Conservation (phyloP, 257 asterid genomes). For the Solanum verrucosum region DNA sequence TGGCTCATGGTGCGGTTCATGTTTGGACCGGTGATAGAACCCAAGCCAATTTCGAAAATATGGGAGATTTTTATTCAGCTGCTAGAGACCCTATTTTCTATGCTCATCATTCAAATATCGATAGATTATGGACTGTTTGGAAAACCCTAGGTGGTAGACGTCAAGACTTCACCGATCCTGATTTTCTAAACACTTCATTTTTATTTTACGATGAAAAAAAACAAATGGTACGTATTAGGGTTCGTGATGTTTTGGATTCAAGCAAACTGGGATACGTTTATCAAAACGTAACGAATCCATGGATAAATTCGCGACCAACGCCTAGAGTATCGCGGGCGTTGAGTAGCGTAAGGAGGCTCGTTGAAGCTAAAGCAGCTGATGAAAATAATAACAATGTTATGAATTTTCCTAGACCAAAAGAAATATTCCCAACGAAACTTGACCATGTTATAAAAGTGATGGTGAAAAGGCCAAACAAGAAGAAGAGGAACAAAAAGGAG, state of each 20-base stretch:
- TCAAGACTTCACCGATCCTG: slow-evolving; percentile 48
- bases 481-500: slow-evolving; percentile 40
- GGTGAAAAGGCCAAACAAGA: slow-evolving; percentile 55
- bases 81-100: slow-evolving; percentile 69
- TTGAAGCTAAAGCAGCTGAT: slow-evolving; percentile 39
- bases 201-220: slow-evolving; percentile 69
- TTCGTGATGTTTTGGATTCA: slow-evolving; percentile 48
- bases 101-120: slow-evolving; percentile 71
- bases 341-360: slow-evolving; percentile 36
- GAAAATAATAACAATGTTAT: neutral
- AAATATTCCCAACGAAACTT: slow-evolving; percentile 40
- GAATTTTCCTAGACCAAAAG: neutral
- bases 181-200: slow-evolving; percentile 46
- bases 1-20: slow-evolving; percentile 67
- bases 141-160: slow-evolving; percentile 64
- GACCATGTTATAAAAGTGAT: slow-evolving; percentile 30
- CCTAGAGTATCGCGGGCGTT: slow-evolving; percentile 33
- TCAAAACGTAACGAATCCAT: slow-evolving; percentile 46
- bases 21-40: slow-evolving; percentile 67
- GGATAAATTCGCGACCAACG: slow-evolving; percentile 44
- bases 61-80: slow-evolving; percentile 87
- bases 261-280: slow-evolving; percentile 50
- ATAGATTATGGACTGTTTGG: slow-evolving; percentile 69
- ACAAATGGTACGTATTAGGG: slow-evolving; percentile 65
- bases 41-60: slow-evolving; percentile 54